A percentile compares a stretch with the other conserved stretches of the same genome.
phyloP scores from a whole-genome alignment of 768 basidiomycete genomes.

The Daedaleopsis nitida region DNA sequence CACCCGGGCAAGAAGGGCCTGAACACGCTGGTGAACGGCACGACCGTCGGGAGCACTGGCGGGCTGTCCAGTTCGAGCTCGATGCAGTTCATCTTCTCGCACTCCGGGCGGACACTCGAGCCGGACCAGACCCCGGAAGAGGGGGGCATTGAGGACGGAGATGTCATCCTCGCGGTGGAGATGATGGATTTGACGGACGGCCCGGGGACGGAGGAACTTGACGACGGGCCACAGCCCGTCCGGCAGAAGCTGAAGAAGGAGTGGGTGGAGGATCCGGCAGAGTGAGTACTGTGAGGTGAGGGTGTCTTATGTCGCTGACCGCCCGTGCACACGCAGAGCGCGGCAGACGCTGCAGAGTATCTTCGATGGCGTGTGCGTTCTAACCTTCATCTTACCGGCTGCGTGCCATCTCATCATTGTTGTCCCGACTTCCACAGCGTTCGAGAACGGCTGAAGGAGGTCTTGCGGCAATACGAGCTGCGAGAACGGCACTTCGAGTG shows the following conservation, averaged over 20 bases:
- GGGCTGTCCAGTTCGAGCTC: constrained; percentile 34
- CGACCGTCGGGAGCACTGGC: constrained; percentile 20
- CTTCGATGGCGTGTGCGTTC: constrained; percentile 79
- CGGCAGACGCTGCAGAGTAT: constrained; percentile 77
- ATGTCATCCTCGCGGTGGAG: constrained; percentile 88
- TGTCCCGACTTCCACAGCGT: constrained; percentile 47
- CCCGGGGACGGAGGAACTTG: constrained; percentile 62
- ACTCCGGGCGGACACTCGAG: constrained; percentile 78
- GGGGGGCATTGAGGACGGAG: constrained; percentile 83
- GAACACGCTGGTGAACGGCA: constrained; percentile 46
- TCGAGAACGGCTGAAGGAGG: constrained; percentile 83
- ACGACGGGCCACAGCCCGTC: constrained; percentile 58
- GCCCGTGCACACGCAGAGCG: constrained; percentile 48
- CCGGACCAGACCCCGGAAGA: constrained; percentile 86
- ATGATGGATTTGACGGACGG: constrained; percentile 87
- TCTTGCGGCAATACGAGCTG: constrained; percentile 85
- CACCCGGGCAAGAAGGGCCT: constrained; percentile 42
- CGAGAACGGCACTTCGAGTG: constrained; percentile 93
- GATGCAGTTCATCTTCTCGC: constrained; percentile 85
- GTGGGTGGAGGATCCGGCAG: constrained; percentile 74
- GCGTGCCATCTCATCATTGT: background rate
- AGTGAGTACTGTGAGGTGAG: constrained; percentile 55
- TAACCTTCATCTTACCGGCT: background rate
- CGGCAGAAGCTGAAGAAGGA: constrained; percentile 77
- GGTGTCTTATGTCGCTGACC: background rate